Conservation (phyloP, 2,329 filamentous ascomycete species). For the Alternaria postmessia region DNA sequence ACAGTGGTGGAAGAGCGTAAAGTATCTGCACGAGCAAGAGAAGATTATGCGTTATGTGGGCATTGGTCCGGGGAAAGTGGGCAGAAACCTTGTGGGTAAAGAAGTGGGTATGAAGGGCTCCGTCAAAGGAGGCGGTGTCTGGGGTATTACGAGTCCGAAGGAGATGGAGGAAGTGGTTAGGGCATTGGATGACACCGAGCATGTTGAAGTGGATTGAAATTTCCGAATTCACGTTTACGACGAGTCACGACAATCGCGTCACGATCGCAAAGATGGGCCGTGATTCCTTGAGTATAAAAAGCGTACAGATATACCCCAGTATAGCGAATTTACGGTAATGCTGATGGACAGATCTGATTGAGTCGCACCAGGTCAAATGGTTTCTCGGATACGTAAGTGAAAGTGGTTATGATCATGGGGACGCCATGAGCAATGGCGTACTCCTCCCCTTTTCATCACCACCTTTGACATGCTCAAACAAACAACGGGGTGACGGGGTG, state of each 20-base stretch:
- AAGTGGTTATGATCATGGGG: no score
- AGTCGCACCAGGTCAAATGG: background rate
- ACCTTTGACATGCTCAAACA: background rate
- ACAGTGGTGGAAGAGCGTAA: constrained; percentile 92
- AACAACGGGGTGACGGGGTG: background rate
- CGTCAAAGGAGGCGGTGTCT: constrained; percentile 89
- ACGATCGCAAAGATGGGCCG: no score
- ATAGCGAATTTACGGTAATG: background rate
- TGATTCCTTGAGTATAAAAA: background rate
- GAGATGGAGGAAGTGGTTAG: constrained; percentile 58
- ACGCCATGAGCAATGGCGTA: no score
- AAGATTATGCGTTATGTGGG: constrained; percentile 87
- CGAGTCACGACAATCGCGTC: background rate
- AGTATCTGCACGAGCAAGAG: constrained; percentile 84
- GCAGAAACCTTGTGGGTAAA: constrained; percentile 90
- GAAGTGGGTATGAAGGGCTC: constrained; percentile 88
- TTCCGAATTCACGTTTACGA: background rate
- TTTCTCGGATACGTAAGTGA: no score
- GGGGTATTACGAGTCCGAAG: constrained; percentile 84
- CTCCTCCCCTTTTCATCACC: no score
- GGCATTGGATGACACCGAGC: constrained; percentile 58
- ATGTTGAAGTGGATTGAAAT: constrained; percentile 15
- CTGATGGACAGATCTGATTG: background rate
- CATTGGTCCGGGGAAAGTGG: constrained; percentile 92
- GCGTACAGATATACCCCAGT: constrained; percentile 8